Evolutionary conservation across 176 grass and related monocot genomes (phyloP).

Genomic region (Musa itinerans): DNA sequence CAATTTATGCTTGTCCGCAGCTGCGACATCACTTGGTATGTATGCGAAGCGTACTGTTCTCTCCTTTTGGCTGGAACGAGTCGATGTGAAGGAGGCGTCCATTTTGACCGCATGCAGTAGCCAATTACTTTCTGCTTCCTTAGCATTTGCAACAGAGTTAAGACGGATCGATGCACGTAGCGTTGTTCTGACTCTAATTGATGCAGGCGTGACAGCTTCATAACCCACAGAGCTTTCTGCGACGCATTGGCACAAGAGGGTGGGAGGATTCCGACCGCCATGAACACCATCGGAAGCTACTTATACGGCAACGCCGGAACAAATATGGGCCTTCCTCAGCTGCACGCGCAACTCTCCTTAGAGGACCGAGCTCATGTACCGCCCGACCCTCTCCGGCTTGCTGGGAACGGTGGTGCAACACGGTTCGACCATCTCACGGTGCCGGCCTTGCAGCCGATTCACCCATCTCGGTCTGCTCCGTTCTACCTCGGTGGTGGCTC

Average conservation of each 20-base stretch:
- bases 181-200: neutral
- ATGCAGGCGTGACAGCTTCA: constrained; percentile 11
- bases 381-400: neutral
- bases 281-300: neutral
- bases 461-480: neutral
- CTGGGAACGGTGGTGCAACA: neutral
- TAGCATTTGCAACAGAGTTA: no score
- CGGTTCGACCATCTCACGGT: neutral
- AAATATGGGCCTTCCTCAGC: neutral
- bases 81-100: no score
- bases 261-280: neutral
- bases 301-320: neutral
- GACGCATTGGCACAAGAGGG: constrained; percentile 5
- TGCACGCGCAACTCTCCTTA: neutral
- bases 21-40: neutral
- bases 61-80: no score
- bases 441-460: neutral
- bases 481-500: constrained; percentile 4
- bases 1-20: neutral
- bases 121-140: no score
- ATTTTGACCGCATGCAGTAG: neutral
- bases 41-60: no score
- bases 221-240: constrained; percentile 11
- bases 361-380: neutral
- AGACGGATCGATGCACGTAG: no score